These are phyloP conservation scores for Kappamyces sp. DNA, from an alignment of 192 early-diverging fungal genomes.

Conservation along the genomic window DNA sequence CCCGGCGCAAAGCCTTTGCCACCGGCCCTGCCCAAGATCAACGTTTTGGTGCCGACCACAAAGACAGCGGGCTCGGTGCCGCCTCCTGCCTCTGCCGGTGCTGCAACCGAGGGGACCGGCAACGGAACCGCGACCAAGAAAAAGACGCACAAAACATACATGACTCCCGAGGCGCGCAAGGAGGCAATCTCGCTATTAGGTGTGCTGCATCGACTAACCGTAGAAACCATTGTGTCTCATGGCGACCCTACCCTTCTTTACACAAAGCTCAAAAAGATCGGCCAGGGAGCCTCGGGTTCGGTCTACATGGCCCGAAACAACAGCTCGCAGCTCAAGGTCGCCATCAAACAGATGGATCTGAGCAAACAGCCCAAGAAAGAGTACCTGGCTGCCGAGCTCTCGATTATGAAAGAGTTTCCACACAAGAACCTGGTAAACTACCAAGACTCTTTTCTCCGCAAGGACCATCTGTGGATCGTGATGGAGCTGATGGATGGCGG, in stretches of 20 bases:
- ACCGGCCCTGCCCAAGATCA: no score
- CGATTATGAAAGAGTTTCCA: constrained; percentile 76
- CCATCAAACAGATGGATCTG: constrained; percentile 63
- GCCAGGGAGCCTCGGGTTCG: constrained; percentile 79
- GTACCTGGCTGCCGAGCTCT: constrained; percentile 68
- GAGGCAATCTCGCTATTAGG: no score
- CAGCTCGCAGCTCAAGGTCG: constrained; percentile 33
- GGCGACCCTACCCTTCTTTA: constrained; percentile 89
- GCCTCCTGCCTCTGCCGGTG: no score
- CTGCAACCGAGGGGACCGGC: no score
- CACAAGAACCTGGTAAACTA: constrained; percentile 98
- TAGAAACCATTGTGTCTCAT: constrained; percentile 70
- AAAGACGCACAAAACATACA: no score
- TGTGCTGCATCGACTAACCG: no score
- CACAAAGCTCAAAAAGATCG: constrained; percentile 63
- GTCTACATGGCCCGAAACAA: constrained; percentile 86
- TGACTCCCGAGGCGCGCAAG: no score
- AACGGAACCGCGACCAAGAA: no score
- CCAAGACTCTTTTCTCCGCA: constrained; percentile 83
- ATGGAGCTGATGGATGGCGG: constrained; percentile 99
- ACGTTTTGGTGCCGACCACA: no score
- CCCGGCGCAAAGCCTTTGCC: no score
- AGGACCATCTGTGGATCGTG: constrained; percentile 90
- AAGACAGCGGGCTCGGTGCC: no score
- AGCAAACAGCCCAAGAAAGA: constrained; percentile 53